Evolutionary conservation across 2,329 filamentous ascomycete genomes (phyloP), one percentile per base, ranked within the genome.

Genomic region (Exophiala sp.): DNA sequence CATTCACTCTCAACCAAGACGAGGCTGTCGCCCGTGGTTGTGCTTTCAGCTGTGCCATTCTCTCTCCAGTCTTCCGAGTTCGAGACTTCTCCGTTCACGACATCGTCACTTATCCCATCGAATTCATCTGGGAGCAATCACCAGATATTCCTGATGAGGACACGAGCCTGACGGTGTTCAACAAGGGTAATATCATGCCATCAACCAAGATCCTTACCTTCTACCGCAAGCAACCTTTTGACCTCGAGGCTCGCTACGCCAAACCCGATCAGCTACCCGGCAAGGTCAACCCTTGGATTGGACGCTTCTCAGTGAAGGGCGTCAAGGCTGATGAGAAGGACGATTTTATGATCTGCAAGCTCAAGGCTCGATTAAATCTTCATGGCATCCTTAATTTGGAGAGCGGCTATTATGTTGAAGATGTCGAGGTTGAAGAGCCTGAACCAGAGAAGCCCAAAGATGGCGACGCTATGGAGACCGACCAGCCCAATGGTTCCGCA

Each of bases 291-390:
- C 89, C 94, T 44, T 97, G 92, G 88, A 96, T 99, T 64, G 94
- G 94, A 53, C 86, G 90, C 62, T 99, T 99, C 79, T 96, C 91
- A 39, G 91, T 99, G 72, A 99, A 99, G 83, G 89, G 88, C 42
- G 92, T 99, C 69, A 91, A 96, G 82, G 87, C 90, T 38, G 90
- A 95, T 69, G 91, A 94, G 71, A 62, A 65, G 52, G 89, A 95
- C 57, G 94, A 97, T 71, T 99, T 97, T 74, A 97, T 99, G 92
- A 95, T 97, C 68, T 99, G 94, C 87, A 99, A 99, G 80, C 86
- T 99, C 59, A 97, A 97, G 83, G 92, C 94, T 44, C 86, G 94
- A 61, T 83, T 99, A 52, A 99, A 99, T 77, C 83, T 97, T 61
- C 91, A 97, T 77, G 94, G 94, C 72, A 84, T 99, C 55, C 80